Percentiles rank a stretch among this genome's conserved stretches.
Conservation (phyloP, 2,329 filamentous ascomycete species). For the Sclerotinia nivalis region DNA sequence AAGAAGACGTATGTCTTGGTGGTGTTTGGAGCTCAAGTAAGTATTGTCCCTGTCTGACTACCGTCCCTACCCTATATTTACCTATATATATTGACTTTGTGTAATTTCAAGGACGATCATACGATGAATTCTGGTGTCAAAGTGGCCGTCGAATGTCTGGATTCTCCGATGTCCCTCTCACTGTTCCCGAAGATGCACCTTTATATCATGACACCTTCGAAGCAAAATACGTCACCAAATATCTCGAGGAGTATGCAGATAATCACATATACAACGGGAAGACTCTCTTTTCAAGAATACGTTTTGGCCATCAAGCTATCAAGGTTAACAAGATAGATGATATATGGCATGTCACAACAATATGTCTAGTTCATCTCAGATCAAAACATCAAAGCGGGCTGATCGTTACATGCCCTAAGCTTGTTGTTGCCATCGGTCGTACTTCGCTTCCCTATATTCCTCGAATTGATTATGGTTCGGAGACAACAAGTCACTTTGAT, state of each 20-base stretch:
- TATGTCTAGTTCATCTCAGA: neutral
- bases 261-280: slow-evolving; percentile 27
- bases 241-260: slow-evolving; percentile 36
- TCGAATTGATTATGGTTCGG: neutral
- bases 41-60: neutral
- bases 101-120: slow-evolving; percentile 31
- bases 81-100: neutral
- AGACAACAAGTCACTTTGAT: neutral
- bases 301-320: slow-evolving; percentile 31
- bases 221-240: slow-evolving; percentile 37
- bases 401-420: neutral
- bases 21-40: slow-evolving; percentile 18
- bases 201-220: slow-evolving; percentile 36
- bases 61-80: neutral
- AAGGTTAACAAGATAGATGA: slow-evolving; percentile 31
- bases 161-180: slow-evolving; percentile 40
- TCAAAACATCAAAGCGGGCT: neutral
- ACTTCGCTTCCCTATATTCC: neutral
- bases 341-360: slow-evolving; percentile 27
- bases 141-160: slow-evolving; percentile 38
- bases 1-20: slow-evolving; percentile 25
- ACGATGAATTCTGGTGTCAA: slow-evolving; percentile 41
- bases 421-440: slow-evolving; percentile 11
- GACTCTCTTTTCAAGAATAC: slow-evolving; percentile 34
- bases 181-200: slow-evolving; percentile 34